Base-by-base conservation (phyloP, 2,329 filamentous ascomycete species). In the Karstenula rhodostoma region DNA sequence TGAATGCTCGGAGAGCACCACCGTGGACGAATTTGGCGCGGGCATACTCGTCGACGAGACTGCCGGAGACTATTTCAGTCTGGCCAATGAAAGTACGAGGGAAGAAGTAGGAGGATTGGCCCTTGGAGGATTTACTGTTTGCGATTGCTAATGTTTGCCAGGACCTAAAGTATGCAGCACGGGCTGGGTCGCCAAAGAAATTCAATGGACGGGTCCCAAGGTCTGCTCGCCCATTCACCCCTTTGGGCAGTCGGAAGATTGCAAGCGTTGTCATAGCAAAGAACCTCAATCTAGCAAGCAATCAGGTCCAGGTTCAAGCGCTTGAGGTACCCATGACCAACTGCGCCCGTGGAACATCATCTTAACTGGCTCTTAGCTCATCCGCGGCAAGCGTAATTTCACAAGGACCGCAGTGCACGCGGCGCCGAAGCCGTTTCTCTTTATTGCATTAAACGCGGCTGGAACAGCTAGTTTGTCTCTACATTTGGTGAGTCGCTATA, bases 261-360 rank as follows among this genome's bases (percentile, higher is more conserved):
- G 90, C 93, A 64, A 93, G 96, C 78, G 84, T 97, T 12, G 83
- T 98, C 23, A 85, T 99, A 55, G 92, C 91, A 2, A 90, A 89
- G 67, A 88, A 96, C 73, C 86, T 98, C 55, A 88, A 97, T 74
- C 81, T 82, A 54, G 90, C 92, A 0, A 85, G 86, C n/a, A 84
- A 87, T 37, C 85, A 87, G 56, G 88, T 98, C 12, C 95, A 99
- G 78, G 89, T 95, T 47, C 93, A 97, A 76, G 90, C 82, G 25
- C 76, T 90, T 5, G 86, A 90, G 78, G 84, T 86, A 70, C 19
- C 4, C 22, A 53, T 22, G 13, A 22, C 22, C 43, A 8, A 23
- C 29, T 37, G 4, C 9, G 15, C 13, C 13, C n/a, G n/a, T 10
- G 17, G 27, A 40, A 54, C 19, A 54, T 57, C 73, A 56, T 22